Evolutionary conservation across 495 filamentous ascomycete species (phyloP), one percentile per base, ranked within the genome.

Genomic region (Penicillium robsamsonii): DNA sequence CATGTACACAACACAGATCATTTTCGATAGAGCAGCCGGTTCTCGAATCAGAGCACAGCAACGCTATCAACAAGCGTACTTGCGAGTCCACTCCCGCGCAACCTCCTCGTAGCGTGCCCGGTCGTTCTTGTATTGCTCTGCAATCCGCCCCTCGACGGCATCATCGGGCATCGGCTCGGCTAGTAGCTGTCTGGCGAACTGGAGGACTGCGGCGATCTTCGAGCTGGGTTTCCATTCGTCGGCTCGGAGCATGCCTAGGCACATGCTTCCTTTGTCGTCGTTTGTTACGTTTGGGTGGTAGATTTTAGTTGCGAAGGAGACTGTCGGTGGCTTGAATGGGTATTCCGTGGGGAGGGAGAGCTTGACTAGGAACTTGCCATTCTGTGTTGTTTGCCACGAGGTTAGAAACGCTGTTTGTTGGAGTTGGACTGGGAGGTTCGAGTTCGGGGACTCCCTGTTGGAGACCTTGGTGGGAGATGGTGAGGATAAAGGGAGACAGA

Each of bases 221-320:
- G 85, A 88, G 30, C 84, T 84, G 1, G 94, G 94, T 79, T 98
- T 98, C 95, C 95, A 98, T 65, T 92, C 87, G 56, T 97, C 95
- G 22, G 85, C 62, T 55, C 92, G 87, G 58, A 98, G 82, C 73
- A 96, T 85, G 10, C 86, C 88, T 33, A 98, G 81, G 71, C 94
- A 98, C 88, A 98, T 96, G 66, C 79, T 84, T 9, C 94, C 94
- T 55, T 88, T 87, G 60, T 86, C 87, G 72, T 97, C 95, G 79
- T 96, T 96, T 67, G 89, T 92, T 44, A 98, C 85, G 75, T 98
- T 98, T 13, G 95, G 95, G 80, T 98, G 94, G 79, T 96, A 98
- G 75, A 98, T 91, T 68, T 94, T 96, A 38, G 94, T 98, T 49
- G 82, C 80, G 84, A 97, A 98, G 62, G 78, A 86, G 59, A 98